Base-by-base conservation (phyloP, 257 asterid genomes). In the Salvia rosmarinus region DNA sequence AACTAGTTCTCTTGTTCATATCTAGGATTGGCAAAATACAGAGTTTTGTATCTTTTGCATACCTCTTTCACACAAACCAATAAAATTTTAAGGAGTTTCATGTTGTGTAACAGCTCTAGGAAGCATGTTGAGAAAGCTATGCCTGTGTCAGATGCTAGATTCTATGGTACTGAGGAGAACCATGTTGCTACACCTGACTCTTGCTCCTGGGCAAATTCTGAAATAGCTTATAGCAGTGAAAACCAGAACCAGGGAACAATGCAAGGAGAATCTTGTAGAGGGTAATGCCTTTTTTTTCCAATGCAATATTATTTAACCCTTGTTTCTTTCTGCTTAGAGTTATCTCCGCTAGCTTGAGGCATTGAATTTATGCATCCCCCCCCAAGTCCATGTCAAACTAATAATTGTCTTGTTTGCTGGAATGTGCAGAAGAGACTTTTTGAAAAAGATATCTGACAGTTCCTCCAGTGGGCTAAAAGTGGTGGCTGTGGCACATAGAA, bases 101-200 rank as follows among this genome's bases (percentile, higher is more conserved):
- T 75, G 47, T 70, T 55, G 70, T 66, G 71, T 75, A 40, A 75
- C 90, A 85, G 96, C 79, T 77, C 82, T 70, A 80, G 79, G 70
- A 85, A 77, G 82, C 81, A 75, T 82, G 68, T 78, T 25, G 81
- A 72, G 79, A 78, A 74, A 75, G 69, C 70, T 72, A 47, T 73
- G 73, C 89, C 66, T 40, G 66, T 66, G 6, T 54, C 80, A 52
- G 90, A 79, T 68, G 78, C 81, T 80, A 63, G 67, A 66, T 42
- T 55, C 43, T 68, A 49, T 81, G 86, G 70, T 43, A 69, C 70
- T 50, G 95, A 82, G 67, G 96, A 90, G 74, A 81, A 82, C 72
- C 77, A 72, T 75, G 86, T 77, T 66, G 79, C 80, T 64, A 80
- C 95, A 23, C 96, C 96, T 23, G 95, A 90, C 68, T 85, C 95